phyloP scores from a whole-genome alignment of 306 rosid species.

The Urtica urens region DNA sequence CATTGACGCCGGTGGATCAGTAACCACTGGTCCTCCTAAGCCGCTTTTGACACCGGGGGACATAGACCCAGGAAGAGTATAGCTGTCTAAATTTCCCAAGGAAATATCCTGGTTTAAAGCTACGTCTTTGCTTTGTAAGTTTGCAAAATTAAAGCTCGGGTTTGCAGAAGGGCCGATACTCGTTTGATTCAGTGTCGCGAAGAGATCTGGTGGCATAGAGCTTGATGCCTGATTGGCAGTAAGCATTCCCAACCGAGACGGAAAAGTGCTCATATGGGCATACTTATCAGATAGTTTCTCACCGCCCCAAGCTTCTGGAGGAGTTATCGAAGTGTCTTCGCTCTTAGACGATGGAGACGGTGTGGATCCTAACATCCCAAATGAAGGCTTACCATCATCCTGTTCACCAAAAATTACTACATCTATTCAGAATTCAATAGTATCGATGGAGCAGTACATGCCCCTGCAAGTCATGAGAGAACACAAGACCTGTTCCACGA shows the following conservation, averaged over 20 bases:
- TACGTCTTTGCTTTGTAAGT: conserved; percentile 49
- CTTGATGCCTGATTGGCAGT: conserved; percentile 61
- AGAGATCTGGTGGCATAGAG: conserved; percentile 61
- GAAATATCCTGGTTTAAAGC: conserved; percentile 61
- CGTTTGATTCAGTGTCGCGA: conserved; percentile 30
- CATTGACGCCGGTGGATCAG: conserved; percentile 51
- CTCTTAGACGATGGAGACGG: conserved; percentile 61
- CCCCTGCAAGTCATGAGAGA: too few species aligned
- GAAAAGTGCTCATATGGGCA: conserved; percentile 37
- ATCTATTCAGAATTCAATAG: too few species aligned
- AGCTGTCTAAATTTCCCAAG: conserved; percentile 44
- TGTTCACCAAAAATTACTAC: too few species aligned
- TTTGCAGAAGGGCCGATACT: conserved; percentile 37
- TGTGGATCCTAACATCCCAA: conserved; percentile 52
- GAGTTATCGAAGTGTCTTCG: conserved; percentile 84
- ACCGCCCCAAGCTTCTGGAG: conserved; percentile 99
- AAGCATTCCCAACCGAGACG: conserved; percentile 62
- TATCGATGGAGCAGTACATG: too few species aligned
- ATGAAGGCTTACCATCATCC: conserved; percentile 67
- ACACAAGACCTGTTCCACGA: conserved; percentile 57
- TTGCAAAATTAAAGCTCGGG: conserved; percentile 39
- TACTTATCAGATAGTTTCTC: conserved; percentile 77
- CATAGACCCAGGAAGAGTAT: conserved; percentile 33
- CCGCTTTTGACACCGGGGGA: conserved; percentile 51
- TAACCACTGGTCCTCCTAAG: conserved; percentile 46